Percentiles rank a stretch among this genome's conserved stretches.
Conservation (phyloP, 176 grass and related monocot species). For the Carex cristatella region DNA sequence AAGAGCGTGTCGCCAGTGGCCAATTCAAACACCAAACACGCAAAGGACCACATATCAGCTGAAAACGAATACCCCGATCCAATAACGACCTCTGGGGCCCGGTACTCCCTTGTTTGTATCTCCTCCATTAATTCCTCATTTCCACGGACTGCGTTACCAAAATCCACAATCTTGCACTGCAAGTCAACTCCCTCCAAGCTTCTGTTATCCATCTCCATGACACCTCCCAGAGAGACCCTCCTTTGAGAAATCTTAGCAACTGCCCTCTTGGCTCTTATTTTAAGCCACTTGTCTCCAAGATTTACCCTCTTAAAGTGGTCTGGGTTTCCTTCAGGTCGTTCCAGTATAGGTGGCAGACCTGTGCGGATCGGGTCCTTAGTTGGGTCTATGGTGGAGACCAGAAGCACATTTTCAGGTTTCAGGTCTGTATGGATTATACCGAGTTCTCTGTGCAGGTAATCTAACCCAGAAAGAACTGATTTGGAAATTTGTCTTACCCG, state of each 20-base stretch:
- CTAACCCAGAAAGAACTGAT: slow-evolving; percentile 59
- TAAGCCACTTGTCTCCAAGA: slow-evolving; percentile 78
- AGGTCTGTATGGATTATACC: slow-evolving; percentile 84
- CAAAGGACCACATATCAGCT: slow-evolving; percentile 89
- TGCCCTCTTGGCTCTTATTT: slow-evolving; percentile 46
- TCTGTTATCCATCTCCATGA: slow-evolving; percentile 38
- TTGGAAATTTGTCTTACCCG: slow-evolving; percentile 59
- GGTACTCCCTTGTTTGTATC: slow-evolving; percentile 94
- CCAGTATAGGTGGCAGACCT: slow-evolving; percentile 55
- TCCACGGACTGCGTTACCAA: slow-evolving; percentile 74
- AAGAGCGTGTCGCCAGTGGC: slow-evolving; percentile 83
- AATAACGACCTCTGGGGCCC: slow-evolving; percentile 87
- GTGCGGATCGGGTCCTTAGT: slow-evolving; percentile 66
- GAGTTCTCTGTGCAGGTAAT: slow-evolving; percentile 70
- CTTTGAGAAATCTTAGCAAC: slow-evolving; percentile 57
- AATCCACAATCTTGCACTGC: slow-evolving; percentile 93
- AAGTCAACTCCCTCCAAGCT: slow-evolving; percentile 73
- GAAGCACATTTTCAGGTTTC: slow-evolving; percentile 86
- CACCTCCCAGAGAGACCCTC: slow-evolving; percentile 49
- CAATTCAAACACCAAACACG: slow-evolving; percentile 84
- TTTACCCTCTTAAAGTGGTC: slow-evolving; percentile 30
- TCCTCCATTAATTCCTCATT: slow-evolving; percentile 54
- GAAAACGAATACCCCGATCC: slow-evolving; percentile 71
- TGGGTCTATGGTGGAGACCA: slow-evolving; percentile 77
- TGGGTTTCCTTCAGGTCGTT: slow-evolving; percentile 42